These are phyloP conservation scores for Venturia asperata DNA, from an alignment of 2,329 filamentous ascomycete species.

Conservation along the genomic window DNA sequence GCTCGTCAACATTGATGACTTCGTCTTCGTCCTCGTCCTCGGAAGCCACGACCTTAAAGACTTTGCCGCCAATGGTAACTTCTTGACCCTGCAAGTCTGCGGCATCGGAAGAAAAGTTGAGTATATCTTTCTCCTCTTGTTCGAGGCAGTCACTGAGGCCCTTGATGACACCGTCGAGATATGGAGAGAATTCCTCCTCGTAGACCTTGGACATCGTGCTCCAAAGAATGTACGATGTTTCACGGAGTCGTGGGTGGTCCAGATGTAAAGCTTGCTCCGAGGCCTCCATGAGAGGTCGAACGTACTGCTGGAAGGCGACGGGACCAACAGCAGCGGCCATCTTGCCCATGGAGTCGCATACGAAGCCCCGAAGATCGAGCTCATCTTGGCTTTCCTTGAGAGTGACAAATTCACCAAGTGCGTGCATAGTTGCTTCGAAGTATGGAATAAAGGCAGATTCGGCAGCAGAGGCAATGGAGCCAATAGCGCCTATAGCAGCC, in stretches of 20 bases:
- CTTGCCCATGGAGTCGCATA: constrained; percentile 87
- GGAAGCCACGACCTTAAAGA: constrained; percentile 67
- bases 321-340: constrained; percentile 84
- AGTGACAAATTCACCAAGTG: constrained; percentile 74
- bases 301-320: constrained; percentile 82
- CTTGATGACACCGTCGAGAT: constrained; percentile 69
- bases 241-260: constrained; percentile 82
- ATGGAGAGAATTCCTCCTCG: constrained; percentile 71
- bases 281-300: constrained; percentile 81
- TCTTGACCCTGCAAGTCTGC: constrained; percentile 68
- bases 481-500: constrained; percentile 79
- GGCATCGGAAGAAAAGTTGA: constrained; percentile 48
- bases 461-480: constrained; percentile 80
- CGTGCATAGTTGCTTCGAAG: constrained; percentile 83
- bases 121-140: constrained; percentile 74
- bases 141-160: constrained; percentile 79
- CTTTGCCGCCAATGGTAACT: constrained; percentile 73
- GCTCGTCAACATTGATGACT: constrained; percentile 50
- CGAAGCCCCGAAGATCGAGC: constrained; percentile 79
- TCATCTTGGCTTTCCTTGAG: constrained; percentile 88
- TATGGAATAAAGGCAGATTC: constrained; percentile 81
- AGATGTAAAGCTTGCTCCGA: constrained; percentile 86
- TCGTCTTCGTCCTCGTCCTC: constrained; percentile 53
- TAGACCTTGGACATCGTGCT: constrained; percentile 92
- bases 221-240: constrained; percentile 97